Base-by-base conservation (phyloP, 1,284 basidiomycete species). In the Marasmius oreades region DNA sequence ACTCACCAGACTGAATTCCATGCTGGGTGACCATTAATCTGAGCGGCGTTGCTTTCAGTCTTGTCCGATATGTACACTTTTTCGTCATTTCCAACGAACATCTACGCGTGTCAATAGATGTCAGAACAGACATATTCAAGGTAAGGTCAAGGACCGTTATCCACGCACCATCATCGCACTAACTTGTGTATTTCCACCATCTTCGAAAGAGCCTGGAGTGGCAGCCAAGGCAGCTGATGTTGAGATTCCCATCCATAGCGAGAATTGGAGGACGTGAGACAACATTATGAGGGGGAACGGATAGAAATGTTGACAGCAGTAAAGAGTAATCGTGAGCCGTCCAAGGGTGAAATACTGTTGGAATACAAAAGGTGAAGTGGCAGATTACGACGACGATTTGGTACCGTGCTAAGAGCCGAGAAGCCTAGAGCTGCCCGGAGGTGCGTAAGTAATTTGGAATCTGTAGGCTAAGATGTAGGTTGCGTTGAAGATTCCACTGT, bases 161-260 rank as follows among this genome's bases (percentile, higher is more conserved):
- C 20, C 28, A 68, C 77, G 52, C 37, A 85, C 83, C 84, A 86
- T 86, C 84, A 86, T 85, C 2, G 81, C 84, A 59, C 81, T 83
- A 55, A 86, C 74, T 56, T 73, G 72, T 0, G 83, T 86, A 60
- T 76, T 67, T n/a, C 84, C 84, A 23, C 69, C 82, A 61, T 79
- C 71, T 11, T 65, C 70, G 62, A 84, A 75, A 20, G 77, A 72
- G 56, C 76, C 71, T 56, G 68, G 68, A 68, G 68, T 64, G 64
- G 72, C 61, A 56, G 72, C 74, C 52, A 64, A 59, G 55, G 61
- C 69, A 28, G 67, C 65, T 31, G 62, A 62, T 33, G 67, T 56
- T 42, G 61, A 60, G 0, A 70, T 61, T 36, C 71, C 74, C 37
- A 79, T 65, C 61, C 67, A 50, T 31, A 50, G 26, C 26, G 47